phyloP scores from a whole-genome alignment of 2,329 filamentous ascomycete species.

The Dothistroma septosporum region DNA sequence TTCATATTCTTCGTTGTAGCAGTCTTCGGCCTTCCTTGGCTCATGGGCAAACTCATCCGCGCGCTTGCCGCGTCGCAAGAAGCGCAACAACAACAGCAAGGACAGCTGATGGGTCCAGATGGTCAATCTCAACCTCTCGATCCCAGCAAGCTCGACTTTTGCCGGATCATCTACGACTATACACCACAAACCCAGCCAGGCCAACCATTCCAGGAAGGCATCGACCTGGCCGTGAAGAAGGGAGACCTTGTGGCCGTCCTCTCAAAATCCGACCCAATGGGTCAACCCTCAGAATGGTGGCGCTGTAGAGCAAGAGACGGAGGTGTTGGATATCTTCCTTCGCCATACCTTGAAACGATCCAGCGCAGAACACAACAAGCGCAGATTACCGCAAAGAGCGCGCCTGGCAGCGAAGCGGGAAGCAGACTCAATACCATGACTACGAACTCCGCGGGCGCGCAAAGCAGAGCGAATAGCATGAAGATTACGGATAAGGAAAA shows the following conservation, averaged over 20 bases:
- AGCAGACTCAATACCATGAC: conserved; percentile 56
- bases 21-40: conserved; percentile 89
- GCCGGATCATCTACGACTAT: conserved; percentile 91
- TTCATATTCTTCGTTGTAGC: conserved; percentile 93
- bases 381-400: conserved; percentile 43
- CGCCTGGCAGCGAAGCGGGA: conserved; percentile 40
- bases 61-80: conserved; percentile 79
- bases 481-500: conserved; percentile 42
- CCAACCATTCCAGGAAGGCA: conserved; percentile 52
- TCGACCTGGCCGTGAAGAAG: conserved; percentile 89
- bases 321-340: conserved; percentile 84
- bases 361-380: conserved; percentile 51
- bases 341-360: conserved; percentile 80
- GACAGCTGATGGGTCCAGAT: conserved; percentile 48
- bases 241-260: conserved; percentile 88
- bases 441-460: conserved; percentile 36
- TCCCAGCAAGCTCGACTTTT: conserved; percentile 91
- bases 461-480: conserved; percentile 44
- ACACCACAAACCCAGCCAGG: conserved; percentile 63
- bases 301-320: conserved; percentile 86
- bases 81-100: conserved; percentile 63
- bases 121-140: conserved; percentile 58
- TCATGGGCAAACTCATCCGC: conserved; percentile 94
- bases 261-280: conserved; percentile 85
- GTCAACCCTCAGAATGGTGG: conserved; percentile 96